Conservation (phyloP, 345 rosid species). For the Rhodomyrtus tomentosa region DNA sequence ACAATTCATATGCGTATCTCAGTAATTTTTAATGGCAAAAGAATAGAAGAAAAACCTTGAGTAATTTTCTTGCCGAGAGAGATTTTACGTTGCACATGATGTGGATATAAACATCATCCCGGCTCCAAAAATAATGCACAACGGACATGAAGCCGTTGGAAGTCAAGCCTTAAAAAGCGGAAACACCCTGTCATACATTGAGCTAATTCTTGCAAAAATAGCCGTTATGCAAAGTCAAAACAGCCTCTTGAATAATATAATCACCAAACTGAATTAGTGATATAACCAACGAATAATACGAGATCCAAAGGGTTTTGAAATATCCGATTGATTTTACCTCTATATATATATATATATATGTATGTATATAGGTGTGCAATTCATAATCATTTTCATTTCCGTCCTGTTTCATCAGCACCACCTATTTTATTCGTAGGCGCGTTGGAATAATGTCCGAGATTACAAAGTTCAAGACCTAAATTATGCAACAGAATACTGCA, state of each 20-base stretch:
- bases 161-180: neutral
- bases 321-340: neutral
- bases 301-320: neutral
- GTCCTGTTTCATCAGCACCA: neutral
- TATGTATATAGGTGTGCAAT: too few species aligned
- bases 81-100: neutral
- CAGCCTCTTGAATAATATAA: neutral
- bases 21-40: too few species aligned
- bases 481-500: neutral
- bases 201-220: neutral
- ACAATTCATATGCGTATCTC: too few species aligned
- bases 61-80: too few species aligned
- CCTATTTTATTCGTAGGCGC: neutral
- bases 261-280: neutral
- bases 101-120: neutral
- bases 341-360: too few species aligned
- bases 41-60: too few species aligned
- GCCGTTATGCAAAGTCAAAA: neutral
- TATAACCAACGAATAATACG: neutral
- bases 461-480: neutral
- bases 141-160: neutral
- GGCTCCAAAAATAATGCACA: neutral
- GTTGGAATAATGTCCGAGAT: neutral
- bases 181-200: neutral
- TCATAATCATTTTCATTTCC: too few species aligned